Percentiles rank a stretch among this genome's conserved stretches.
Conservation (phyloP, 768 basidiomycete genomes). For the Neoboletus brunneissimus region DNA sequence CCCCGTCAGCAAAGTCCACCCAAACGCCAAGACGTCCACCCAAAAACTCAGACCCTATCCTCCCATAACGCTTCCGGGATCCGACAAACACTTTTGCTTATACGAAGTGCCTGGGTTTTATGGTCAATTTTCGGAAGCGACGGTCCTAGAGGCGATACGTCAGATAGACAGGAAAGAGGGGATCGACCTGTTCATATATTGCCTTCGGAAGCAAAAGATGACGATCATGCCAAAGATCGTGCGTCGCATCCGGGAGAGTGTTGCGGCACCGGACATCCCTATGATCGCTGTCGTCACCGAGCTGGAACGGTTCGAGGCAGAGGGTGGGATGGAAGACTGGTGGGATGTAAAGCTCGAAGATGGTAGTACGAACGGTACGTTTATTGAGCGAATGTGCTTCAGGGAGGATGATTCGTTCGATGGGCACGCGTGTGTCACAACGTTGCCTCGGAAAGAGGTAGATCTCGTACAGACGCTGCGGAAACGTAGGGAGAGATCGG, state of each 20-base stretch:
- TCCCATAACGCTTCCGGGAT: not conserved
- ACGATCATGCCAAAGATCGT: constrained; percentile 14
- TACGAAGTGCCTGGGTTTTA: constrained; percentile 25
- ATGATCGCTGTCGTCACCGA: constrained; percentile 29
- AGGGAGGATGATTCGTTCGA: constrained; percentile 26
- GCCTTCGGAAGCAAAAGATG: constrained; percentile 19
- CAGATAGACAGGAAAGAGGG: constrained; percentile 12
- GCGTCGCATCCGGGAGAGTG: constrained; percentile 1
- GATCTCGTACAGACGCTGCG: constrained; percentile 13
- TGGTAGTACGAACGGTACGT: constrained; percentile 27
- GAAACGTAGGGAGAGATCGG: constrained; percentile 19
- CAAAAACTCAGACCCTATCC: not conserved
- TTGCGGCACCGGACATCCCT: constrained; percentile 4
- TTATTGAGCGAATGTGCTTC: constrained; percentile 23
- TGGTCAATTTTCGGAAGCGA: constrained; percentile 2
- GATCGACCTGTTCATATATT: constrained; percentile 27
- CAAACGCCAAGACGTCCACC: constrained; percentile 3
- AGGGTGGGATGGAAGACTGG: constrained; percentile 31
- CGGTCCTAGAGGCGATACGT: constrained; percentile 16
- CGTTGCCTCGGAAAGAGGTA: constrained; percentile 18
- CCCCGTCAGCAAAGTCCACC: constrained; percentile 14
- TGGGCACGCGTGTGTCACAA: constrained; percentile 41
- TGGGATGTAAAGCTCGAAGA: constrained; percentile 17
- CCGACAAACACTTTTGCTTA: constrained; percentile 6
- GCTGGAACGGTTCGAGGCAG: constrained; percentile 18